Evolutionary conservation across 805 yeast genomes (phyloP), one percentile per base, ranked within the genome.

Genomic region (Candida odintsovae): DNA sequence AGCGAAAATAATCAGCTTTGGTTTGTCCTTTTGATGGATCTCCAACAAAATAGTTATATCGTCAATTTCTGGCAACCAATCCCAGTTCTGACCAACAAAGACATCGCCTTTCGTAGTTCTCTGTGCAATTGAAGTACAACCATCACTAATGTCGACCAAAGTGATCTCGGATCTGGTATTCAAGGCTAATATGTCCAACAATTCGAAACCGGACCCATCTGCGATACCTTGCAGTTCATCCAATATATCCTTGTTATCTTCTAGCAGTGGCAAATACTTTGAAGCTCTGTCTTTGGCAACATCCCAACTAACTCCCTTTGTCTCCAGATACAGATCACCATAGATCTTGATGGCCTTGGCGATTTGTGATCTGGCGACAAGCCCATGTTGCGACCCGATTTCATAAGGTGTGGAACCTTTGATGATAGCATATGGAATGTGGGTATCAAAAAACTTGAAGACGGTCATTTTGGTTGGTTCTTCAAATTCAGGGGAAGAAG

Each of bases 21-120:
- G 63, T 31, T 60, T 56, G 6, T 50, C 48, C 12, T 18, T 19
- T 25, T 51, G 62, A 22, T 45, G 53, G 21, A 62, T 48, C 38
- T 62, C 64, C 35, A 62, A 43, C 46, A 60, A 55, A n/a, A 62
- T 45, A 13, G 58, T 47, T 19, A 49, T 48, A 23, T 52, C 54
- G 26, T 50, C 47, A 33, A 62, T 47, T 39, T 52, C 62, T 15
- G 57, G 53, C 31, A 59, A 56, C 75, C 75, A 70, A 51, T 70
- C 75, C 75, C 75, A 70, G 49, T 69, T 70, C 53, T 70, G 75
- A 48, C 66, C 54, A 51, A 59, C 55, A 50, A 52, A 40, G 47
- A 60, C 37, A 35, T 62, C 53, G 31, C 61, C 45, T 33, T 52
- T 13, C 35, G 40, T 18, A 45, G 58, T 57, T 52, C 55, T 35